Evolutionary conservation across 108 stramenopile genomes (phyloP).

Genomic region (Cylindrotheca closterium): DNA sequence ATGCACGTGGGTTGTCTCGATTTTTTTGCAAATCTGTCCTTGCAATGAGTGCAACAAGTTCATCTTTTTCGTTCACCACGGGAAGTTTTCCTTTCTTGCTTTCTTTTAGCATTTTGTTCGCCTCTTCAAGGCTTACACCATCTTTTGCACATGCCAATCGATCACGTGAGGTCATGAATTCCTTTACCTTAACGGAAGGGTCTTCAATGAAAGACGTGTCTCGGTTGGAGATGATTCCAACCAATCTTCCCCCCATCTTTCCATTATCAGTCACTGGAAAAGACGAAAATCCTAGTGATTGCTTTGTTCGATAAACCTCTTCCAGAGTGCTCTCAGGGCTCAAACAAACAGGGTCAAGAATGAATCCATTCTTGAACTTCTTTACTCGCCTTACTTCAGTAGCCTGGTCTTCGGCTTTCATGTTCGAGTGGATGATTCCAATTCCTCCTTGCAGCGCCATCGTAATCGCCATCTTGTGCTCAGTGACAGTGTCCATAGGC

Average conservation of each 20-base stretch:
- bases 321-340: conserved; percentile 87
- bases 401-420: conserved; percentile 92
- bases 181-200: conserved; percentile 61
- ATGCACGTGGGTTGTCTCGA: conserved; percentile 95
- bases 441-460: conserved; percentile 99
- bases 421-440: conserved; percentile 99
- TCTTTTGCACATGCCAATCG: conserved; percentile 89
- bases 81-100: conserved; percentile 99
- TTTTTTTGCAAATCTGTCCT: conserved; percentile 98
- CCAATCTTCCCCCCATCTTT: conserved; percentile 92
- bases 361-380: conserved; percentile 99
- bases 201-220: conserved; percentile 97
- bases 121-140: conserved; percentile 89
- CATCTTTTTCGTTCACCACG: conserved; percentile 94
- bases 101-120: conserved; percentile 93
- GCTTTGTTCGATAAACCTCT: conserved; percentile 87
- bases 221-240: conserved; percentile 97
- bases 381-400: conserved; percentile 92
- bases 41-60: conserved; percentile 97
- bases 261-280: conserved; percentile 98
- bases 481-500: conserved; percentile 99
- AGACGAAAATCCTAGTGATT: conserved; percentile 90
- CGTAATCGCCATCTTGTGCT: conserved; percentile 95
- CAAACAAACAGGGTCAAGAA: conserved; percentile 96
- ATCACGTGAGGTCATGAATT: conserved; percentile 93